phyloP scores from a whole-genome alignment of 352 stramenopile species.

The Globisporangium alternatum region DNA sequence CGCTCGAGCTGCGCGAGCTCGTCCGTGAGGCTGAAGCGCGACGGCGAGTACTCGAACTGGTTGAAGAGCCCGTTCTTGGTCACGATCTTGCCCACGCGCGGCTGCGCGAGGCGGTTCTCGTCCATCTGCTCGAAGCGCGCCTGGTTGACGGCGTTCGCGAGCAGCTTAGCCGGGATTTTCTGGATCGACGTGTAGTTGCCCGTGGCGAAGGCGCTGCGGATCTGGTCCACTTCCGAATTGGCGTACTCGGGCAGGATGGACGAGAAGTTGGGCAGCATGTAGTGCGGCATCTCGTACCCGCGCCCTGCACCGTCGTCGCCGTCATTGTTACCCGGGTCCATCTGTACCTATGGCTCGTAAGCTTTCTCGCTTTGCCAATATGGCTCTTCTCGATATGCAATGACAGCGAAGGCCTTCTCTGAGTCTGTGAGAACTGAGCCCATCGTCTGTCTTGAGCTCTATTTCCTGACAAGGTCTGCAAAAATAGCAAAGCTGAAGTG shows the following conservation, averaged over 20 bases:
- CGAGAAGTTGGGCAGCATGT: conserved; percentile 83
- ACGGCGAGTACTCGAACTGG: conserved; percentile 76
- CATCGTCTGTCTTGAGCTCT: neutral
- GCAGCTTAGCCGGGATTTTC: conserved; percentile 52
- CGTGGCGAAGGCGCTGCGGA: conserved; percentile 66
- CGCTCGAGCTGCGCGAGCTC: conserved; percentile 68
- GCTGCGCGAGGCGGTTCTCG: conserved; percentile 54
- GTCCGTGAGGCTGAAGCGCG: conserved; percentile 57
- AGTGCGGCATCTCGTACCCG: conserved; percentile 40
- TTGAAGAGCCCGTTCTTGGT: conserved; percentile 76
- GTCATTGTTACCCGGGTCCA: conserved; percentile 16
- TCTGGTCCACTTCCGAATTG: conserved; percentile 73
- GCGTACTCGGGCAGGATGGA: conserved; percentile 78
- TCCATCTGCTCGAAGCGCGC: conserved; percentile 76
- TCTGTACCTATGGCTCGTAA: neutral
- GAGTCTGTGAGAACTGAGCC: neutral
- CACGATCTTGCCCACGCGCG: conserved; percentile 38
- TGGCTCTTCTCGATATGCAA: neutral
- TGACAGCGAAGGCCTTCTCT: neutral
- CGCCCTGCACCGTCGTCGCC: conserved; percentile 1
- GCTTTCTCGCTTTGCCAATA: neutral
- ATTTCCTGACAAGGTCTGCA: neutral
- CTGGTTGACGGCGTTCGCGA: conserved; percentile 58
- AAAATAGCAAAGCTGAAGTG: neutral
- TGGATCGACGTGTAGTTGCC: conserved; percentile 69